Evolutionary conservation across 176 grass and related monocot genomes (phyloP).

Genomic region (Raddia guianensis): DNA sequence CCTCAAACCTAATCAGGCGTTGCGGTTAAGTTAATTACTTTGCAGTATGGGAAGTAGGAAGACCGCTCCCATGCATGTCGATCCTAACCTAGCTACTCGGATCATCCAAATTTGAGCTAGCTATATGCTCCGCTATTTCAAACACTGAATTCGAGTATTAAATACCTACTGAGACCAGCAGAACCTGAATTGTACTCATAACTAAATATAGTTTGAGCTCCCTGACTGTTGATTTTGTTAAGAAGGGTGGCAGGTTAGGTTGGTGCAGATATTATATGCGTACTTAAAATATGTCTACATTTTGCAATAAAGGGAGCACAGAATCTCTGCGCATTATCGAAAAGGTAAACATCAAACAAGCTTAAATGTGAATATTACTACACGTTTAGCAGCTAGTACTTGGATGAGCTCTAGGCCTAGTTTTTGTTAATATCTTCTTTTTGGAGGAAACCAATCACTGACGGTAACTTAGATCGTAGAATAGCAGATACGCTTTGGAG

Average conservation of each 20-base stretch:
- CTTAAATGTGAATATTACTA: not conserved
- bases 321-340: not conserved
- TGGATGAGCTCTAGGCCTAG: not conserved
- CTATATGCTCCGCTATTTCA: not conserved
- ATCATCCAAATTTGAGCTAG: not conserved
- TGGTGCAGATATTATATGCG: not conserved
- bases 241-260: not conserved
- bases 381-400: slow-evolving; percentile 23
- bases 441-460: slow-evolving; percentile 2
- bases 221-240: not conserved
- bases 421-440: not conserved
- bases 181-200: not conserved
- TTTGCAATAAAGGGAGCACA: not conserved
- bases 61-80: not conserved
- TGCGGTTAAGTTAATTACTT: not conserved
- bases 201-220: not conserved
- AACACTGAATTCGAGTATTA: not conserved
- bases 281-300: not conserved
- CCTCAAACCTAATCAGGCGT: not conserved
- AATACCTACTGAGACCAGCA: not conserved
- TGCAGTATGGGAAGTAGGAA: not conserved
- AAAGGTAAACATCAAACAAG: not conserved
- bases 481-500: not conserved
- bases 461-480: slow-evolving; percentile 13
- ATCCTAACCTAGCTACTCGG: not conserved